A percentile compares a stretch with the other conserved stretches of the same genome.
These are phyloP conservation scores for Lachnellula willkommii DNA, from an alignment of 2,329 filamentous ascomycete genomes.

Conservation along the genomic window DNA sequence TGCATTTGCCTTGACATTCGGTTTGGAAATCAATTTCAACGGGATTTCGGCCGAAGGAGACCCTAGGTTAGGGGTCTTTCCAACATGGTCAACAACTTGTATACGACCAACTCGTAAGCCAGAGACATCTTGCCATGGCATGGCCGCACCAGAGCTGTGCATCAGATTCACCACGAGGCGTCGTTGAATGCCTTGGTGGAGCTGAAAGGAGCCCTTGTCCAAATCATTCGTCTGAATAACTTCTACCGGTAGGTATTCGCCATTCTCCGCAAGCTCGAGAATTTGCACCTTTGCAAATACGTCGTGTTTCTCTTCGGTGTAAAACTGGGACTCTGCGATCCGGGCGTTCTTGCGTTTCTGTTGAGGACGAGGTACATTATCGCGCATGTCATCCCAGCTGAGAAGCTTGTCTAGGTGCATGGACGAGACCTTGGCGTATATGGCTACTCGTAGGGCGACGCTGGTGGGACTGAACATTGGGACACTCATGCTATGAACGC, in stretches of 20 bases:
- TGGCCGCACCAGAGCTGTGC: constrained; percentile 79
- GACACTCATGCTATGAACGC: constrained; percentile 96
- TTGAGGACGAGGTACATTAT: constrained; percentile 59
- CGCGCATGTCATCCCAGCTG: constrained; percentile 98
- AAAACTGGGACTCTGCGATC: constrained; percentile 88
- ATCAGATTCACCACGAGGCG: constrained; percentile 83
- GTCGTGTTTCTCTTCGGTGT: constrained; percentile 88
- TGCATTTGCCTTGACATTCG: constrained; percentile 75
- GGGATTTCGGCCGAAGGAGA: constrained; percentile 67
- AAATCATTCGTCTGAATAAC: constrained; percentile 80
- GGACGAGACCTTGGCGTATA: constrained; percentile 83
- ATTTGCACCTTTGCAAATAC: constrained; percentile 84
- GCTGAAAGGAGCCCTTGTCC: constrained; percentile 85
- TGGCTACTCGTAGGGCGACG: constrained; percentile 74
- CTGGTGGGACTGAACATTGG: constrained; percentile 71
- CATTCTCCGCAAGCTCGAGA: constrained; percentile 84
- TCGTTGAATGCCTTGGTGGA: constrained; percentile 90
- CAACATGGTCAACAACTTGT: constrained; percentile 75
- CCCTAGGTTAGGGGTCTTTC: constrained; percentile 76
- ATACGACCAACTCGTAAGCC: constrained; percentile 74
- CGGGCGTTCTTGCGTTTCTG: constrained; percentile 52
- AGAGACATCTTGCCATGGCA: constrained; percentile 83
- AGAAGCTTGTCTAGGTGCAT: constrained; percentile 97
- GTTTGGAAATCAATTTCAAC: constrained; percentile 71
- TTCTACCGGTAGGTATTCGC: constrained; percentile 87